Evolutionary conservation across 2,329 filamentous ascomycete species (phyloP).

Genomic region (Dendrostoma leiphaemia): DNA sequence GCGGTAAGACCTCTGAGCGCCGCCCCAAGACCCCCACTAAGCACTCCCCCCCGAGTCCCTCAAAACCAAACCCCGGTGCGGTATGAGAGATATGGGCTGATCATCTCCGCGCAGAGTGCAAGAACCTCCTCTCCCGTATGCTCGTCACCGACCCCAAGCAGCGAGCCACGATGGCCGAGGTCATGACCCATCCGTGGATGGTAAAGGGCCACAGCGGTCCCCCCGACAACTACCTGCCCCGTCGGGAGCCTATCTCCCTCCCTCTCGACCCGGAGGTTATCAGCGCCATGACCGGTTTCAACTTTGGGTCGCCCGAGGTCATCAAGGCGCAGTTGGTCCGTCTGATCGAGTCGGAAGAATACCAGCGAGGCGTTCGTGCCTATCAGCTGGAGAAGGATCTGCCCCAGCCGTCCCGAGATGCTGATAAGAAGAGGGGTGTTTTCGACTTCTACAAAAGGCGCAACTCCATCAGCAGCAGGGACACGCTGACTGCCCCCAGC

Average conservation of each 20-base stretch:
- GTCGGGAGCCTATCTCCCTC: constrained; percentile 78
- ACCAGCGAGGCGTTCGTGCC: constrained; percentile 77
- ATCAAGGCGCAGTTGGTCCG: constrained; percentile 81
- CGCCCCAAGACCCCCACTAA: too few species aligned
- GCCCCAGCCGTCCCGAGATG: constrained; percentile 55
- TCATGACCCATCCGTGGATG: constrained; percentile 96
- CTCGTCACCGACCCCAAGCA: constrained; percentile 89
- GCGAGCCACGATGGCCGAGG: constrained; percentile 82
- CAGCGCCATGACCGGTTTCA: constrained; percentile 95
- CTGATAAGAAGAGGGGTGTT: constrained; percentile 79
- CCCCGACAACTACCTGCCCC: constrained; percentile 85
- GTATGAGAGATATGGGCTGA: background rate
- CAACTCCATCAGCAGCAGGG: constrained; percentile 84
- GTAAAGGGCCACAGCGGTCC: constrained; percentile 83
- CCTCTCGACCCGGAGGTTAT: constrained; percentile 83
- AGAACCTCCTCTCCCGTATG: constrained; percentile 90
- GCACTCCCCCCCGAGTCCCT: too few species aligned
- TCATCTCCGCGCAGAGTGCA: constrained; percentile 67
- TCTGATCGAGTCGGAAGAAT: constrained; percentile 90
- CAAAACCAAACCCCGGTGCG: background rate
- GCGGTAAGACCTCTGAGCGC: constrained; percentile 68
- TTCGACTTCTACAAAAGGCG: constrained; percentile 97
- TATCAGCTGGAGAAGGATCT: constrained; percentile 65
- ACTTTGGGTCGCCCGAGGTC: constrained; percentile 84
- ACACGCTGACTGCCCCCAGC: constrained; percentile 82